A percentile compares a stretch with the other conserved stretches of the same genome.
These are phyloP conservation scores for Cyclocybe aegerita DNA, from an alignment of 768 basidiomycete genomes.

Conservation along the genomic window DNA sequence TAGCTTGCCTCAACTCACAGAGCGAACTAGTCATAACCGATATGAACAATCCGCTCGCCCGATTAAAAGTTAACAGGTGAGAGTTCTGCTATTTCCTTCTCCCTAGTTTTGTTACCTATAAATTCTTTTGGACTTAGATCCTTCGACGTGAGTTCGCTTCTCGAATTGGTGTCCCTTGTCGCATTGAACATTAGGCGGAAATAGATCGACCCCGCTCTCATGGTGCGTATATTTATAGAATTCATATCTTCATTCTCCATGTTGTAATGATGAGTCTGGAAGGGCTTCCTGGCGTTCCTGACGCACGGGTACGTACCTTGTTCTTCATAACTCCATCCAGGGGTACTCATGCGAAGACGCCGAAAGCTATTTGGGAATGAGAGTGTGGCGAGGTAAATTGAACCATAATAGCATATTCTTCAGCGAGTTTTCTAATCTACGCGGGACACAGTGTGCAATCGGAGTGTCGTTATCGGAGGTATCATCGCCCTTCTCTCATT, in stretches of 20 bases:
- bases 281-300: conserved; percentile 10
- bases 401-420: too few relatives aligned
- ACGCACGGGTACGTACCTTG: conserved; percentile 8
- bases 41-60: neutral
- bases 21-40: conserved; percentile 1
- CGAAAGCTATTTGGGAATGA: conserved; percentile 13
- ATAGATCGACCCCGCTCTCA: neutral
- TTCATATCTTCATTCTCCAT: neutral
- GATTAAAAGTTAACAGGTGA: neutral
- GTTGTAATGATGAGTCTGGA: neutral
- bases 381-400: conserved; percentile 13
- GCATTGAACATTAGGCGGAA: neutral
- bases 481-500: conserved; percentile 3
- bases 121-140: neutral
- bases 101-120: neutral
- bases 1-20: too few relatives aligned
- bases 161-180: neutral
- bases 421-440: too few relatives aligned
- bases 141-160: neutral
- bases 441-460: conserved; percentile 10
- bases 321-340: neutral
- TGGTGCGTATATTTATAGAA: neutral
- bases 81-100: neutral
- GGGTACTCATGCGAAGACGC: neutral
- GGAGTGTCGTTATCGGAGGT: conserved; percentile 8